Evolutionary conservation across 2,329 filamentous ascomycete genomes (phyloP).

Genomic region (Balansia obtecta): DNA sequence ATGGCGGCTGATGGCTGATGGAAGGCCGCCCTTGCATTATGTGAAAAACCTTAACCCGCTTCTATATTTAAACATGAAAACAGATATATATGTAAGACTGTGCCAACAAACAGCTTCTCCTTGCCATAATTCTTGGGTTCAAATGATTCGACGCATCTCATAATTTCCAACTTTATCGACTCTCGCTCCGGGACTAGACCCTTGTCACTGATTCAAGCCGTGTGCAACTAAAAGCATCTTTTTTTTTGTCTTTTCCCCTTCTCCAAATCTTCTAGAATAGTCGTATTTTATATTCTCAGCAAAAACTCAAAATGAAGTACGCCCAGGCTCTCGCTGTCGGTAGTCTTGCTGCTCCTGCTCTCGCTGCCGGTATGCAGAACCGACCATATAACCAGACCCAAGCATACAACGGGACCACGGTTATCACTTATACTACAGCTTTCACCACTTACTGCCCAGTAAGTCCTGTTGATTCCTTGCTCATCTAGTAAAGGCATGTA

Average conservation of each 20-base stretch:
- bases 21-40: not conserved
- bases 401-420: not conserved
- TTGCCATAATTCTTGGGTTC: not conserved
- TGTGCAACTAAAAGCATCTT: not conserved
- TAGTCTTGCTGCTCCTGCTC: not conserved
- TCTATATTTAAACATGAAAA: not conserved
- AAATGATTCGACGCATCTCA: not conserved
- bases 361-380: not conserved
- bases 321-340: not conserved
- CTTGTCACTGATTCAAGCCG: not conserved
- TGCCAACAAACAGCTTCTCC: not conserved
- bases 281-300: not conserved
- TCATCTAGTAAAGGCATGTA: not conserved
- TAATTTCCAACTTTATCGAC: not conserved
- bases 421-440: not conserved
- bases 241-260: not conserved
- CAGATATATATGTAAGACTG: not conserved
- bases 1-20: not conserved
- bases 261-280: not conserved
- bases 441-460: not conserved
- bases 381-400: no score
- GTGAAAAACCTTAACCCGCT: not conserved
- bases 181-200: not conserved
- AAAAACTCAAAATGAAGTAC: not conserved
- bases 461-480: not conserved